Evolutionary conservation across 108 stramenopile genomes (phyloP).

Genomic region (Craspedostauros australis): DNA sequence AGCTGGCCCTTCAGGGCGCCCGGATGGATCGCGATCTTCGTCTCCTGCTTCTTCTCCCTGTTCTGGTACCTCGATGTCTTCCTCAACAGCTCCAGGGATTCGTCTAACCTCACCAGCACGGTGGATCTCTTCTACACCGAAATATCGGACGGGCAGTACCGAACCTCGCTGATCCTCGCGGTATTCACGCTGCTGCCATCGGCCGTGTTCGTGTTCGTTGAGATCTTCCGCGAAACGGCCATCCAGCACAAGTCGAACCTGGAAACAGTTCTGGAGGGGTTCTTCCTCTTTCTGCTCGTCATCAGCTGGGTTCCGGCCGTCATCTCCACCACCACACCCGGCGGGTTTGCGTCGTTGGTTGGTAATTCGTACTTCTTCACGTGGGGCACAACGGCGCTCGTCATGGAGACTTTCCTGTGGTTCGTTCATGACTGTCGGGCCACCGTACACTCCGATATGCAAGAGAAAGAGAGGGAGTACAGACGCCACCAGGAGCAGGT

Average conservation of each 20-base stretch:
- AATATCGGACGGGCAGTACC: conserved; percentile 35
- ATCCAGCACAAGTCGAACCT: conserved; percentile 9
- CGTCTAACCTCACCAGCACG: neutral
- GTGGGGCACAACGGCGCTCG: conserved; percentile 50
- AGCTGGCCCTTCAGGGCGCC: conserved; percentile 71
- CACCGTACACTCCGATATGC: conserved; percentile 34
- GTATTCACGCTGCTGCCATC: conserved; percentile 32
- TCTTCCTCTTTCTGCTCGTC: conserved; percentile 35
- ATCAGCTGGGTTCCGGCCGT: conserved; percentile 56
- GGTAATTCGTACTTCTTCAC: conserved; percentile 63
- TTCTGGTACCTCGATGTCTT: conserved; percentile 51
- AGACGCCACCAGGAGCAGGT: conserved; percentile 34
- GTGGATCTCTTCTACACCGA: conserved; percentile 3
- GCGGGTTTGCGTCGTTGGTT: conserved; percentile 43
- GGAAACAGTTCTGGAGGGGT: conserved; percentile 54
- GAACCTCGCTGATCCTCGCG: conserved; percentile 36
- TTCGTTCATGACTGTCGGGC: conserved; percentile 61
- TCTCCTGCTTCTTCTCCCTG: conserved; percentile 40
- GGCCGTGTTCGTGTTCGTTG: conserved; percentile 42
- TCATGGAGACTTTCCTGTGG: conserved; percentile 52
- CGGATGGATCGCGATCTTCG: conserved; percentile 56
- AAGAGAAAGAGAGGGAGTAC: conserved; percentile 39
- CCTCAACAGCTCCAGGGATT: conserved; percentile 3
- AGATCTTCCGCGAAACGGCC: conserved; percentile 50
- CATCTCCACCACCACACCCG: conserved; percentile 56